A percentile compares a stretch with the other conserved stretches of the same genome.
Conservation (phyloP, 1,139 yeast species). For the Geotrichum restrictum region DNA sequence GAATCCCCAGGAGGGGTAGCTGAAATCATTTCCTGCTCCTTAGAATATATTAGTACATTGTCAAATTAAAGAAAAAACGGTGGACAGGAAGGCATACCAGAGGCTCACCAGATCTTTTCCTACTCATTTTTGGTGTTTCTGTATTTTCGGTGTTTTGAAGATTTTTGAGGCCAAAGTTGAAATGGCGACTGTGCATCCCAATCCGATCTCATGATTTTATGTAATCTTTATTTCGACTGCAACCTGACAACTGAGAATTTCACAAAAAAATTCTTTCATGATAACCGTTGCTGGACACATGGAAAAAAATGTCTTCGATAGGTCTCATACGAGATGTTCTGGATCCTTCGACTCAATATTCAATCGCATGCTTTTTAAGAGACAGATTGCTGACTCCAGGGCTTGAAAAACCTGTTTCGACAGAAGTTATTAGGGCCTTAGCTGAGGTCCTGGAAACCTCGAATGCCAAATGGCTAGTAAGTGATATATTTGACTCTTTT, state of each 20-base stretch:
- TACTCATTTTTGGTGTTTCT: not conserved
- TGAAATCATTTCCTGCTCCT: not conserved
- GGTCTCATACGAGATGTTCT: constrained; percentile 14
- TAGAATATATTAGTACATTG: no score
- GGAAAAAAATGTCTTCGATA: constrained; percentile 14
- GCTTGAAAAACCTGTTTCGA: not conserved
- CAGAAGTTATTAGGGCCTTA: constrained; percentile 9
- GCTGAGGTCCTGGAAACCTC: constrained; percentile 10
- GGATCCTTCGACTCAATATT: constrained; percentile 12
- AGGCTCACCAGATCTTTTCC: not conserved
- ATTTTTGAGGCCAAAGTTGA: not conserved
- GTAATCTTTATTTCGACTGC: not conserved
- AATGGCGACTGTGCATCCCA: not conserved
- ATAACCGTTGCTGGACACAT: not conserved
- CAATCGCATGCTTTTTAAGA: constrained; percentile 14
- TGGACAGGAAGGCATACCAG: not conserved
- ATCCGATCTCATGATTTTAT: not conserved
- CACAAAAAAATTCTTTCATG: not conserved
- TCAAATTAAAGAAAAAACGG: not conserved
- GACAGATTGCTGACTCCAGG: constrained; percentile 9
- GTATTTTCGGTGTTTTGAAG: no score
- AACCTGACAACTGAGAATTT: not conserved
- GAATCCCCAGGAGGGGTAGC: not conserved
- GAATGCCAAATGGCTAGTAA: constrained; percentile 12
- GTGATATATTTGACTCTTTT: not conserved